Conservation (phyloP, 2,329 filamentous ascomycete species). For the Cladosporium sp. region DNA sequence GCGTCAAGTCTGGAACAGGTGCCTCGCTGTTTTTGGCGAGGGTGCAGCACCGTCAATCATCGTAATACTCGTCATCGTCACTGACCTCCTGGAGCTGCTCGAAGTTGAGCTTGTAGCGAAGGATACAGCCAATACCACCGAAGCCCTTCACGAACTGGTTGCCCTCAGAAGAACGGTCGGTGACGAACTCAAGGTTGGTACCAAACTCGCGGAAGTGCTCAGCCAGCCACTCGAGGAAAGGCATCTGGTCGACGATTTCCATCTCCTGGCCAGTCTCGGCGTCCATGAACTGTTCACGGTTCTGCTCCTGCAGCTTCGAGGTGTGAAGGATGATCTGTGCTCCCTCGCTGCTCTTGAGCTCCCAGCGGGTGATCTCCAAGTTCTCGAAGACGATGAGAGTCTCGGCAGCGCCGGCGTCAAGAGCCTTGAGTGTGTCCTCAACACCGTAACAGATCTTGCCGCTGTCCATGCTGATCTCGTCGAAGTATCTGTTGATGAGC, state of each 20-base stretch:
- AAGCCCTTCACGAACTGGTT: conserved; percentile 99
- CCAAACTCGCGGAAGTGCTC: conserved; percentile 99
- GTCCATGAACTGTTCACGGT: conserved; percentile 86
- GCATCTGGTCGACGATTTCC: conserved; percentile 81
- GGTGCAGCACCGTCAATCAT: conserved; percentile 73
- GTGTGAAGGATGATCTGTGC: conserved; percentile 75
- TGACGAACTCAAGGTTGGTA: conserved; percentile 92
- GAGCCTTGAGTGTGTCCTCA: conserved; percentile 92
- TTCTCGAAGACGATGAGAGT: conserved; percentile 96
- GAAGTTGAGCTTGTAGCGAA: conserved; percentile 99
- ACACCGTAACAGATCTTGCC: conserved; percentile 97
- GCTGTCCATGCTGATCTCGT: conserved; percentile 96
- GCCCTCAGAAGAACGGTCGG: conserved; percentile 93
- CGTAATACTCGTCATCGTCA: conserved; percentile 80
- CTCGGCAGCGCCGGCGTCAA: conserved; percentile 93
- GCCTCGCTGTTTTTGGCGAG: conserved; percentile 66
- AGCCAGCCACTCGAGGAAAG: conserved; percentile 99
- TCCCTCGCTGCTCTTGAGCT: conserved; percentile 74
- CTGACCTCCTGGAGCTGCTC: conserved; percentile 91
- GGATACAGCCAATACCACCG: conserved; percentile 93
- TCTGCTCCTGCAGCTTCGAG: conserved; percentile 75
- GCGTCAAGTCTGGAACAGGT: conserved; percentile 59
- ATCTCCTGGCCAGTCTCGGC: conserved; percentile 95
- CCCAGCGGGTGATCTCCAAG: conserved; percentile 88
- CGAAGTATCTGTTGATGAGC: conserved; percentile 97